These are phyloP conservation scores for Fraxinus sp. DNA, from an alignment of 305 asterid species.

Conservation along the genomic window DNA sequence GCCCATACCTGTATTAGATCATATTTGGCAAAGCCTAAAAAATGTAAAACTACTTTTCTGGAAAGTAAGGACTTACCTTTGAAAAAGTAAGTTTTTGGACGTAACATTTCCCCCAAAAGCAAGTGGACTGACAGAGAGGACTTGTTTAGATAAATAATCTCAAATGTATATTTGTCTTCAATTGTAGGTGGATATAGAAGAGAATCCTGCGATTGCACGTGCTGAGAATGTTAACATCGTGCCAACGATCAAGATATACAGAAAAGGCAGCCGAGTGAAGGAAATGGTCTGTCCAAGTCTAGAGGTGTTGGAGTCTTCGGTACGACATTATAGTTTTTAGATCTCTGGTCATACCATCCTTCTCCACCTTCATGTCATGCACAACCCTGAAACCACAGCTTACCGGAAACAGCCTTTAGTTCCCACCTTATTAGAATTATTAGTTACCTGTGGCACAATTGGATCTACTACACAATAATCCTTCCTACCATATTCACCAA, in stretches of 20 bases:
- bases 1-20: background rate
- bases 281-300: constrained; percentile 77
- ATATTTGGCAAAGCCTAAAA: background rate
- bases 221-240: constrained; percentile 64
- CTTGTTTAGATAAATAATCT: background rate
- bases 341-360: constrained; percentile 18
- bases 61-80: background rate
- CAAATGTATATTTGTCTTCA: background rate
- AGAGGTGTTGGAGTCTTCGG: constrained; percentile 76
- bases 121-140: background rate
- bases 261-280: constrained; percentile 60
- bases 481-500: constrained; percentile 35
- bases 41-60: background rate
- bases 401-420: background rate
- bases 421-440: background rate
- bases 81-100: background rate
- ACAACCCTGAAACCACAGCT: constrained; percentile 23
- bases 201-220: constrained; percentile 47
- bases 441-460: constrained; percentile 23
- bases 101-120: background rate
- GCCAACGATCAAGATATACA: constrained; percentile 90
- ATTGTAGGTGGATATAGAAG: constrained; percentile 76
- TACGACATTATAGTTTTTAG: constrained; percentile 72
- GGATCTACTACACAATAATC: constrained; percentile 38
- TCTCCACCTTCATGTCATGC: constrained; percentile 20